phyloP scores from a whole-genome alignment of 495 filamentous ascomycete species.

The Articulospora tetracladia region DNA sequence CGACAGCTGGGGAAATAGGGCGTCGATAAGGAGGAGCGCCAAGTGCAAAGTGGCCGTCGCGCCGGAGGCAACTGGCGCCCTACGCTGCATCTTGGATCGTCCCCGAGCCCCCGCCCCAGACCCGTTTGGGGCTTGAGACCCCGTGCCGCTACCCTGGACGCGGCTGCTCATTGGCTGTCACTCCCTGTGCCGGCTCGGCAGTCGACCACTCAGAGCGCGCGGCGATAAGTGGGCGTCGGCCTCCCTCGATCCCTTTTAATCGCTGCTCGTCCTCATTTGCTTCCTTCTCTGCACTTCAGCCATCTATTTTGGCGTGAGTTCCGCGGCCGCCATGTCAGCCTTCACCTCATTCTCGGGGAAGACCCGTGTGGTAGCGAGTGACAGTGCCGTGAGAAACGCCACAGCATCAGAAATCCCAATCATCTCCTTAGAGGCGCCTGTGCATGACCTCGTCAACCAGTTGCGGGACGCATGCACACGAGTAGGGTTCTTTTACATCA shows the following conservation, averaged over 20 bases:
- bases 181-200: background rate
- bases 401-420: background rate
- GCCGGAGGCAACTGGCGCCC: conserved; percentile 11
- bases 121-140: too few relatives aligned
- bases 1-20: conserved; percentile 11
- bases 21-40: conserved; percentile 15
- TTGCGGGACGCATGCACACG: background rate
- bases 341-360: conserved; percentile 4
- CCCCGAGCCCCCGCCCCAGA: background rate
- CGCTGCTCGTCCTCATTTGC: background rate
- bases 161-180: background rate
- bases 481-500: background rate
- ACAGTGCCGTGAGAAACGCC: background rate
- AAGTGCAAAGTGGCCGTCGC: conserved; percentile 7
- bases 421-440: background rate
- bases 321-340: background rate
- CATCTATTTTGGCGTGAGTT: background rate
- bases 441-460: background rate
- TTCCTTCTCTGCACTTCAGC: background rate
- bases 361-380: conserved; percentile 1
- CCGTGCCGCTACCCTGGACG: too few relatives aligned
- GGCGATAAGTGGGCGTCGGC: background rate
- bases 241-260: background rate
- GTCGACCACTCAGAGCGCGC: background rate
- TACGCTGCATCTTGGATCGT: background rate